phyloP scores from a whole-genome alignment of 2,329 filamentous ascomycete genomes.

The Calycina marina region DNA sequence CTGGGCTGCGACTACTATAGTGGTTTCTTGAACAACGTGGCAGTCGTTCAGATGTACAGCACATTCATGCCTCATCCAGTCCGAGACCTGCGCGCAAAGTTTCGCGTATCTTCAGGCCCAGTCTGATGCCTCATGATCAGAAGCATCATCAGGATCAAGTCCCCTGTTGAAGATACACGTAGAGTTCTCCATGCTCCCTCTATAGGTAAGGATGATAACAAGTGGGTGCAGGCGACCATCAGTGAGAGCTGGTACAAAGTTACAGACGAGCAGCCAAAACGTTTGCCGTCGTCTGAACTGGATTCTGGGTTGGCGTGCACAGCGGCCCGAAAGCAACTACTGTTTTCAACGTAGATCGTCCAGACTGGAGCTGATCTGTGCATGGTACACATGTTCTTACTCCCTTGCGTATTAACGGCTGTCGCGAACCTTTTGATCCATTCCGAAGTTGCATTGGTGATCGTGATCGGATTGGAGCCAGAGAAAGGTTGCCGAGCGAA shows the following conservation, averaged over 20 bases:
- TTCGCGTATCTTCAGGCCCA: constrained; percentile 30
- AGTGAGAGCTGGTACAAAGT: constrained; percentile 28
- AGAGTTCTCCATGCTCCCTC: constrained; percentile 27
- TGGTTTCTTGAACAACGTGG: constrained; percentile 4
- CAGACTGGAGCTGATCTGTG: background rate
- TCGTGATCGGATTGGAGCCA: background rate
- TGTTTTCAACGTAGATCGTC: background rate
- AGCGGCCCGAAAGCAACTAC: background rate
- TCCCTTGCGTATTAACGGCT: background rate
- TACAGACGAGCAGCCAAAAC: constrained; percentile 25
- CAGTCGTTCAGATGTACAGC: constrained; percentile 7
- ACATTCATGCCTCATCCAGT: constrained; percentile 4
- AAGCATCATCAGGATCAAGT: constrained; percentile 21
- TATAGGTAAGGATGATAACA: constrained; percentile 34
- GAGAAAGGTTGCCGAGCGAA: background rate
- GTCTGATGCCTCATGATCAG: constrained; percentile 26
- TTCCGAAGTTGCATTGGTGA: background rate
- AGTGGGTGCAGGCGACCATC: constrained; percentile 33
- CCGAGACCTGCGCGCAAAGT: constrained; percentile 2
- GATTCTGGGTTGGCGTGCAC: background rate
- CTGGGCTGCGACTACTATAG: constrained; percentile 4
- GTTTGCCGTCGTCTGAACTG: constrained; percentile 8
- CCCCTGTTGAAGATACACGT: constrained; percentile 35
- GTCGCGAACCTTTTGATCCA: background rate
- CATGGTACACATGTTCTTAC: background rate